Evolutionary conservation across 768 basidiomycete genomes (phyloP), one percentile per base, ranked within the genome.

Genomic region (Hygrocybe coccinea): DNA sequence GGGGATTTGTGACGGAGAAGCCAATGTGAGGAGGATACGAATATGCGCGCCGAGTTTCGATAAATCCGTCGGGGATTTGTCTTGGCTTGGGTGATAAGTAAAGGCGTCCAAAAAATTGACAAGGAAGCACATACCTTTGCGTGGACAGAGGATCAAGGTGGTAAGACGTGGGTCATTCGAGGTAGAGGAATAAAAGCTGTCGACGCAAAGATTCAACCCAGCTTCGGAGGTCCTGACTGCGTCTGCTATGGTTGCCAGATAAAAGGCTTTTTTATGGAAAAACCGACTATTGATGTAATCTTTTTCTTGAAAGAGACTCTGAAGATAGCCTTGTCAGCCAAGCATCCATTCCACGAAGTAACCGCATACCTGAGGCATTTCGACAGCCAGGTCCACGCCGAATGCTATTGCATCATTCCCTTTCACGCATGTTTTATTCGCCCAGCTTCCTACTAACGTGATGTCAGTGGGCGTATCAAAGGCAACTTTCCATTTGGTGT

Each of bases 301-400:
- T 67, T 98, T 99, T 64, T 95, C 91, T 74, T 95, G 91, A 64
- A 98, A 95, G n/a, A 97, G 74, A 46, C 62, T 68, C 88, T 89
- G 52, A 17, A 11, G 54, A n/a, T 17, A 37, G 36, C 55, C n/a
- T 9, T 29, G 69, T 29, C 67, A 59, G 51, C 11, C 12, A 21
- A 25, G 24, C 22, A 10, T 12, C 17, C 43, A 46, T 7, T n/a
- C 19, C 17, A 48, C 12, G 17, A 34, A 29, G 11, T 11, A n/a
- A n/a, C 12, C 17, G 76, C 85, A 61, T 64, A 91, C 91, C 37
- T 81, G 68, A 9, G 93, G 92, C 91, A 97, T 95, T 67, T 92
- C 85, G 12, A 95, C 75, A 1, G 86, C 87, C 36, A 97, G 49
- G 67, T 95, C 94, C 1, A 95, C 83, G 6, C 78, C 80, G 59